Evolutionary conservation across 2,329 filamentous ascomycete genomes (phyloP), one percentile per base, ranked within the genome.

Genomic region (Aspergillus tanneri): DNA sequence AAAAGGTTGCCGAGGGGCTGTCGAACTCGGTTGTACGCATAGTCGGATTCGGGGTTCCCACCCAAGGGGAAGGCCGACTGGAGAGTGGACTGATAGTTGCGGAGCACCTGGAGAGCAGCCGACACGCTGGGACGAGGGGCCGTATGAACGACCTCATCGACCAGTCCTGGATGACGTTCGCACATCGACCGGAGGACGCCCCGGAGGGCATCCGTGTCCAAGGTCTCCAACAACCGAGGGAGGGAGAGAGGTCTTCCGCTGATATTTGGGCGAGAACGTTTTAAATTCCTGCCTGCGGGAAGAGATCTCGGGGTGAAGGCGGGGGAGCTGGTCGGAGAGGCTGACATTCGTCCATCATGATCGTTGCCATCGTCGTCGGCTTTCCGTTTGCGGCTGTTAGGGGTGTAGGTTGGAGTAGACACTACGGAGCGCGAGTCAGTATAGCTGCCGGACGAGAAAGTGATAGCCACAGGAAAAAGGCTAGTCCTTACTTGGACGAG

Each of bases 1-100:
- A 96, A 83, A 19, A 99, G 80, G 49, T 89, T 85, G 21, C 84
- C 75, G 14, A 97, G 78, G 28, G 87, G 83, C 56, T 91, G 87
- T 59, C 87, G 89, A 46, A 97, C 88, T 60, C 93, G 84, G 67
- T 96, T 95, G 69, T 96, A 99, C 42, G 90, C 86, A 72, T 97
- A 97, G 68, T 97, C 92, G 34, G 90, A 90, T 49, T 84, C 88
- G 10, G 86, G 81, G 58, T 90, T 86, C 64, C 90, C 89, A 60
- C 95, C 86, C 53, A 86, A 89, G 0, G 93, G 93, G 59, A 95
- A 90, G 1, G 92, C 85, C 18, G 82, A 81, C 63, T 85, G 86
- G 51, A 99, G 78, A 47, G 82, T 82, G 9, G 84, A 78, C 66
- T 95, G 86, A 69, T 99, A 99, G 53, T 87, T 86, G 56, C 80